phyloP scores from a whole-genome alignment of 176 grass and related monocot genomes.

The Carex myosuroides region DNA sequence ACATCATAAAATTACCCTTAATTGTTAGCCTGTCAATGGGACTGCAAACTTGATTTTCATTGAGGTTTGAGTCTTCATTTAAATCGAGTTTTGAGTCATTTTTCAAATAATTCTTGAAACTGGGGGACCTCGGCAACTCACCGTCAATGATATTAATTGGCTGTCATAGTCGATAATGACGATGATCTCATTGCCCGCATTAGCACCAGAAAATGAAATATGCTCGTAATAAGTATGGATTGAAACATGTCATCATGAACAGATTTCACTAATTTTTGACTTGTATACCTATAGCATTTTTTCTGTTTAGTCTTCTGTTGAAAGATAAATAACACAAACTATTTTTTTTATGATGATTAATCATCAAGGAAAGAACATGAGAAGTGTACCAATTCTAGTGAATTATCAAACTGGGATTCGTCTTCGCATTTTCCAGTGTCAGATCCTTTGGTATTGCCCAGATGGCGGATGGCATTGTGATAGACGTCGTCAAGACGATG shows the following conservation, averaged over 20 bases:
- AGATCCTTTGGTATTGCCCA: not conserved
- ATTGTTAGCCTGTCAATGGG: not conserved
- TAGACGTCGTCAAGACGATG: not conserved
- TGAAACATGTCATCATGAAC: not conserved
- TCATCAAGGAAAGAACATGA: not conserved
- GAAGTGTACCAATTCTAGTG: not conserved
- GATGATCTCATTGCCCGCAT: not conserved
- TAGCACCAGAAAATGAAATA: not conserved
- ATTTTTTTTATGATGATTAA: not conserved
- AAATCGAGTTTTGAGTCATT: not conserved
- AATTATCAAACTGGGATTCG: not conserved
- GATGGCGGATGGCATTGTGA: not conserved
- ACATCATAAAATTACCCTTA: not conserved
- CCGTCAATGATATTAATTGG: not conserved
- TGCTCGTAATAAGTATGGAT: not conserved
- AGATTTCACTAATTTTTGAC: not conserved
- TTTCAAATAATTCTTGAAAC: constrained; percentile 1
- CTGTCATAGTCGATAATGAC: not conserved
- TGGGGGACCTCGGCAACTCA: not conserved
- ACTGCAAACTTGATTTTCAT: not conserved
- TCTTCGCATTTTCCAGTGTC: not conserved
- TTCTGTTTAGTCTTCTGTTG: not conserved
- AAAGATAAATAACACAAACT: not conserved
- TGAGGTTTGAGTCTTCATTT: not conserved
- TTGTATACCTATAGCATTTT: not conserved